Percentiles rank a stretch among this genome's conserved stretches.
Conservation (phyloP, 345 rosid genomes). For the Salix koriyanagi region DNA sequence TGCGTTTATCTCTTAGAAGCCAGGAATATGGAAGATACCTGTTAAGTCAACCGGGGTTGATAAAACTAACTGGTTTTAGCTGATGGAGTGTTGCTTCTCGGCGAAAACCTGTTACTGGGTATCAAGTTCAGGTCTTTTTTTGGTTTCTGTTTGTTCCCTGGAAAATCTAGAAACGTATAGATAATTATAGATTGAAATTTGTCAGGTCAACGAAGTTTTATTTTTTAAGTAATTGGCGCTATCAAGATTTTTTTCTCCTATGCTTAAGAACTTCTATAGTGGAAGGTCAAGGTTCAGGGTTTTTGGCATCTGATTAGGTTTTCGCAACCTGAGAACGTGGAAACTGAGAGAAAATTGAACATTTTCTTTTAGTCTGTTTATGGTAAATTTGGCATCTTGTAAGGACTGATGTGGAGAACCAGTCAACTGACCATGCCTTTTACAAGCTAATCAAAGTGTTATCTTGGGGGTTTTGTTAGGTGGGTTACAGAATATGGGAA, state of each 20-base stretch:
- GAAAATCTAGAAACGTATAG: conserved; percentile 1
- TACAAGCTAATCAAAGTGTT: background rate
- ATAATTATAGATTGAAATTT: background rate
- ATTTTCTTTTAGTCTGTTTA: background rate
- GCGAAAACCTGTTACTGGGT: background rate
- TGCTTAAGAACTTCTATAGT: background rate
- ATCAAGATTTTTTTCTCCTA: background rate
- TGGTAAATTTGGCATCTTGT: background rate
- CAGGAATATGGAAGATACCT: background rate
- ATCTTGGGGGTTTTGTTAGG: background rate
- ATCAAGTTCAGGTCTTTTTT: background rate
- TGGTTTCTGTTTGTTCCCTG: conserved; percentile 6
- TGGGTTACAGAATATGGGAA: background rate
- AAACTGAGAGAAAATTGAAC: background rate
- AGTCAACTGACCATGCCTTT: background rate
- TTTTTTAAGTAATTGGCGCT: background rate
- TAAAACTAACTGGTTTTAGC: background rate
- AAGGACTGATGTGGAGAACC: background rate
- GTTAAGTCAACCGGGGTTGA: background rate
- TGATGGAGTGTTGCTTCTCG: background rate
- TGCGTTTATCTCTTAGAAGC: background rate
- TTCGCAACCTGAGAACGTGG: background rate
- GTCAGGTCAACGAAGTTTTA: background rate
- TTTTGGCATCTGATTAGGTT: background rate
- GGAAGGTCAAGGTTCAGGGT: background rate